Evolutionary conservation across 257 asterid genomes (phyloP), one percentile per base, ranked within the genome.

Genomic region (Mitragyna speciosa): DNA sequence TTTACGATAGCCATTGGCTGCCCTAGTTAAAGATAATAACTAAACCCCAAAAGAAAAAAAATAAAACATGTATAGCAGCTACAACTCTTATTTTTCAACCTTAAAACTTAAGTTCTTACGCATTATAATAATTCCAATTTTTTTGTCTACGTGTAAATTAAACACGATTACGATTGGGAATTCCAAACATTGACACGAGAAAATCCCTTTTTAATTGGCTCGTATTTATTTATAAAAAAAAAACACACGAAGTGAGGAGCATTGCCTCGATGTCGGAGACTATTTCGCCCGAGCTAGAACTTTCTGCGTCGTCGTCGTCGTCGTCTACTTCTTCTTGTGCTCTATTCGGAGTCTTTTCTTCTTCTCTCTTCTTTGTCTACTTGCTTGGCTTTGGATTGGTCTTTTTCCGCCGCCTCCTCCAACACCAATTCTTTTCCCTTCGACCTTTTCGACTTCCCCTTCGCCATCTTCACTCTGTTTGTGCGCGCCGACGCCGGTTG

Each of bases 271-370:
- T 71, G 69, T 28, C 78, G 12, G 78, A 73, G 10, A 71, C 73
- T 26, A 73, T 61, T 48, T 41, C 73, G 16, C 51, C 83, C 9
- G 76, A 76, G 67, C 77, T 47, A 52, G 77, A 63, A 63, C 70
- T 58, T 22, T 65, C 76, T 20, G 51, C 71, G 15, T 61, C 31
- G 58, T 4, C 66, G 6, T 67, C 75, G 49, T 77, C 80, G 58
- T 4, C 66, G 6, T 67, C 75, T 67, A 66, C 80, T 11, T 75
- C 76, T 20, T 58, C 80, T 31, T 19, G 51, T 6, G 48, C 17
- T 66, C 39, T 41, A 36, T 47, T 64, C 19, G 70, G 33, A 74
- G 69, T 19, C 14, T 66, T 75, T 47, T 43, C 65, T 30, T 67
- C 84, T 33, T 36, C 39, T 36, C 22, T 67, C 84, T 33, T 36